Percentiles rank a stretch among this genome's conserved stretches.
These are phyloP conservation scores for Solanum aculeatissimum DNA, from an alignment of 305 asterid species.

Conservation along the genomic window DNA sequence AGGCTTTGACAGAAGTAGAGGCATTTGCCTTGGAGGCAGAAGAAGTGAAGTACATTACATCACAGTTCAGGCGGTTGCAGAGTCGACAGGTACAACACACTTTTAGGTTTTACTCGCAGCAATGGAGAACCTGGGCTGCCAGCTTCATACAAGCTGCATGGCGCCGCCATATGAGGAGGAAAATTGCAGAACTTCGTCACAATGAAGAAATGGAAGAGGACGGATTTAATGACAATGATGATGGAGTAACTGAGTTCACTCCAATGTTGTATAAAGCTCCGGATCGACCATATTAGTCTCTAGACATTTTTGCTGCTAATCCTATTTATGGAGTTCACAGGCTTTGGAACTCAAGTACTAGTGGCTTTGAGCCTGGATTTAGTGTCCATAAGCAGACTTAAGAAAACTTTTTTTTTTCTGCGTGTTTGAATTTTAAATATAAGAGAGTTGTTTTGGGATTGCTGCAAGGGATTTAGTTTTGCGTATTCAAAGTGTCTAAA, in stretches of 20 bases:
- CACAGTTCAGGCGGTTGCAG: slow-evolving; percentile 82
- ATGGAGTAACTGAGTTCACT: slow-evolving; percentile 18
- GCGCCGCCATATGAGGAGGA: slow-evolving; percentile 65
- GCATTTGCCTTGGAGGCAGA: slow-evolving; percentile 93
- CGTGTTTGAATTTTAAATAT: background rate
- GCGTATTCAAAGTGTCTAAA: background rate
- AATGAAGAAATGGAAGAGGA: slow-evolving; percentile 33
- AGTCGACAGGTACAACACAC: slow-evolving; percentile 95
- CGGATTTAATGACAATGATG: slow-evolving; percentile 19
- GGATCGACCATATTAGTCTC: slow-evolving; percentile 61
- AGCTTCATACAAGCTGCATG: slow-evolving; percentile 89
- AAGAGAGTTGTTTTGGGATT: background rate
- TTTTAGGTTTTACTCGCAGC: slow-evolving; percentile 87
- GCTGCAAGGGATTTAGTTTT: background rate
- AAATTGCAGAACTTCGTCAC: slow-evolving; percentile 36
- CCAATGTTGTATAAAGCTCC: slow-evolving; percentile 15
- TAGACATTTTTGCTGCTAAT: slow-evolving; percentile 49
- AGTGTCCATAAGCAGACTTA: background rate
- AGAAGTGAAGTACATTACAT: slow-evolving; percentile 73
- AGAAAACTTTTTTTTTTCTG: background rate
- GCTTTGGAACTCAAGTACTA: slow-evolving; percentile 24
- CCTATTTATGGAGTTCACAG: slow-evolving; percentile 50
- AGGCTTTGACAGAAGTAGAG: slow-evolving; percentile 88
- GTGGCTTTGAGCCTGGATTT: slow-evolving; percentile 45
- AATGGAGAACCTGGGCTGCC: slow-evolving; percentile 99